phyloP scores from a whole-genome alignment of 2,329 filamentous ascomycete genomes.

The Thelonectria olida region DNA sequence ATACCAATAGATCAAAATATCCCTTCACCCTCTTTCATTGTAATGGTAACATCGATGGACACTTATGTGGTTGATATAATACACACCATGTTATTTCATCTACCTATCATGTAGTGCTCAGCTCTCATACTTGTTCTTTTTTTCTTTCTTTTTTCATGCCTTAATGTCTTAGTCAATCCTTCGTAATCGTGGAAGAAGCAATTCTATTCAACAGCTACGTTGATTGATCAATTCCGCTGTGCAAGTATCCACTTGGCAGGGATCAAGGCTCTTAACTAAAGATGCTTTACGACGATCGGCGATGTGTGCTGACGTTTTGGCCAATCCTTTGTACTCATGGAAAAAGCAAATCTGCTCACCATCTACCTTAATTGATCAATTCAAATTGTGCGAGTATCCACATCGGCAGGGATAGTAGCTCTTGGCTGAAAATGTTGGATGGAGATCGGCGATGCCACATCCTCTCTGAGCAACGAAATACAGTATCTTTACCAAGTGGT shows the following conservation, averaged over 20 bases:
- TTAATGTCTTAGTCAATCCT: constrained; percentile 6
- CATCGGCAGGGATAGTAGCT: background rate
- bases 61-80: background rate
- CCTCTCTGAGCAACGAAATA: no score
- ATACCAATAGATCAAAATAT: constrained; percentile 15
- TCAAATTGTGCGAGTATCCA: background rate
- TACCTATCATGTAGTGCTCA: no score
- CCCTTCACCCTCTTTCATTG: constrained; percentile 12
- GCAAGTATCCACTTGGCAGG: constrained; percentile 6
- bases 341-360: background rate
- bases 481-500: background rate
- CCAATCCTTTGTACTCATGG: constrained; percentile 2
- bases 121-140: background rate
- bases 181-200: background rate
- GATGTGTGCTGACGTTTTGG: constrained; percentile 1
- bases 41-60: constrained; percentile 2
- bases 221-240: constrained; percentile 6
- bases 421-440: background rate
- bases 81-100: background rate
- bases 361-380: background rate
- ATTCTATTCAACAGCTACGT: background rate
- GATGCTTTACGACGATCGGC: constrained; percentile 1
- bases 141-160: background rate
- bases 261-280: constrained; percentile 4
- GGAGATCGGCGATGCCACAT: no score